A percentile compares a stretch with the other conserved stretches of the same genome.
Conservation (phyloP, 108 stramenopile species). For the Pinguiococcus pyrenoidosus region DNA sequence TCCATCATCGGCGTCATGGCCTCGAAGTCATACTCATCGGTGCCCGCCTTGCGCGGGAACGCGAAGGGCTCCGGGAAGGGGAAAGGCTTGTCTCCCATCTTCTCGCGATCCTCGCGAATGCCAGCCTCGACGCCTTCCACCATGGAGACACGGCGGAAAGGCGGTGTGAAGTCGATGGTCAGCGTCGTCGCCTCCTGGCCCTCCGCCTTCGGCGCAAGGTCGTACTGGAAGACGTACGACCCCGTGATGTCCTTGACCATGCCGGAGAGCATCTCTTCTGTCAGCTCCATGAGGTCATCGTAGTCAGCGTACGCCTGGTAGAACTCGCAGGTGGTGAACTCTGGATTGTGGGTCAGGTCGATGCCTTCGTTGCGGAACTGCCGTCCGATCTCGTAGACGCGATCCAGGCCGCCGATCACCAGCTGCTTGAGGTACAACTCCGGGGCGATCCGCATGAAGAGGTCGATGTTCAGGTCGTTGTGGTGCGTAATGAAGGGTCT, state of each 20-base stretch:
- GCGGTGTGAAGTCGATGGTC: conserved; percentile 87
- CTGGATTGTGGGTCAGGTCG: conserved; percentile 98
- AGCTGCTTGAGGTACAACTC: conserved; percentile 94
- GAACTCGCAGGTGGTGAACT: conserved; percentile 98
- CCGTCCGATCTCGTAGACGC: conserved; percentile 97
- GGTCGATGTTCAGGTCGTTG: conserved; percentile 85
- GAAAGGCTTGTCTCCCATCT: too few relatives aligned
- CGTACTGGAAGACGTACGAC: conserved; percentile 74
- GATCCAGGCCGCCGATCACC: conserved; percentile 92
- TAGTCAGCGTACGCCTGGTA: conserved; percentile 99
- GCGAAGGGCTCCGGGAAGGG: too few relatives aligned
- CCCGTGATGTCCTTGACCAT: conserved; percentile 92
- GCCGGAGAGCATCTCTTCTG: conserved; percentile 82
- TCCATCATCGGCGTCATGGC: conserved; percentile 69
- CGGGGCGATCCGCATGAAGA: conserved; percentile 77
- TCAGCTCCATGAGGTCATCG: conserved; percentile 95
- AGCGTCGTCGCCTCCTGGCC: conserved; percentile 54
- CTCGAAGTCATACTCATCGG: conserved; percentile 46
- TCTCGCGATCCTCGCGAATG: neutral
- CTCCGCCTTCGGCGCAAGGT: too few relatives aligned
- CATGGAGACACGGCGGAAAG: conserved; percentile 93
- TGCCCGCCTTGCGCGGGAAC: too few relatives aligned
- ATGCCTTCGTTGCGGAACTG: conserved; percentile 99
- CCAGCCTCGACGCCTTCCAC: conserved; percentile 70
- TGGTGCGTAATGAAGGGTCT: conserved; percentile 95